Base-by-base conservation (phyloP, 352 stramenopile species). In the Phytophthora pini region DNA sequence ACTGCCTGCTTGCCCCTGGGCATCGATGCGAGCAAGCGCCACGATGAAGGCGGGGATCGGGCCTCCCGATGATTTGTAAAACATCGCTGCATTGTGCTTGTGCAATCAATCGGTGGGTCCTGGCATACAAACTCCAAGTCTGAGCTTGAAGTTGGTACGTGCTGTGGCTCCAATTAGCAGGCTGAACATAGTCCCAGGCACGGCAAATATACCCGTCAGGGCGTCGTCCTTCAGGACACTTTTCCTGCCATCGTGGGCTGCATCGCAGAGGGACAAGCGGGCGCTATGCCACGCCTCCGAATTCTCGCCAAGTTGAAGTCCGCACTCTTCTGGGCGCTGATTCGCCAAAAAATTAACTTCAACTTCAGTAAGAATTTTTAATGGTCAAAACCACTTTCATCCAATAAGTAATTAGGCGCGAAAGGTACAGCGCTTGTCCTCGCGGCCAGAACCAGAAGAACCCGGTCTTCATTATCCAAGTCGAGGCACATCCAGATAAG, bases 341-440 rank as follows among this genome's bases (percentile, higher is more conserved):
- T 85, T 80, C 63, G 73, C 46, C 10, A 26, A 65, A 77, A 74
- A 2, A 5, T 1, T 47, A 78, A 75, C 70, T 68, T 65, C 68
- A 74, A 70, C 50, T 58, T 65, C 15, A 12, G 0, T 4, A 22
- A 3, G 29, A 34, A 10, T 34, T 11, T 53, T 2, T 36, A 20
- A 82, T 76, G 74, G 68, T 9, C 61, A 29, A 77, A 76, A 74
- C 34, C 2, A 2, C 15, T 57, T 48, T 60, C 34, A 31, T 2
- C 63, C 40, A 52, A 56, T 63, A 38, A 40, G 0, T 24, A 3
- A 0, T 12, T 26, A 8, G 8, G 9, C 45, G 64, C 56, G 63
- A 71, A 71, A 71, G 56, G 64, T 70, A 70, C 62, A 56, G 43
- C n/a, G n/a, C n/a, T n/a, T n/a, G n/a, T n/a, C n/a, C n/a, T n/a